phyloP scores from a whole-genome alignment of 768 basidiomycete genomes.

The Asterophora lycoperdoides region DNA sequence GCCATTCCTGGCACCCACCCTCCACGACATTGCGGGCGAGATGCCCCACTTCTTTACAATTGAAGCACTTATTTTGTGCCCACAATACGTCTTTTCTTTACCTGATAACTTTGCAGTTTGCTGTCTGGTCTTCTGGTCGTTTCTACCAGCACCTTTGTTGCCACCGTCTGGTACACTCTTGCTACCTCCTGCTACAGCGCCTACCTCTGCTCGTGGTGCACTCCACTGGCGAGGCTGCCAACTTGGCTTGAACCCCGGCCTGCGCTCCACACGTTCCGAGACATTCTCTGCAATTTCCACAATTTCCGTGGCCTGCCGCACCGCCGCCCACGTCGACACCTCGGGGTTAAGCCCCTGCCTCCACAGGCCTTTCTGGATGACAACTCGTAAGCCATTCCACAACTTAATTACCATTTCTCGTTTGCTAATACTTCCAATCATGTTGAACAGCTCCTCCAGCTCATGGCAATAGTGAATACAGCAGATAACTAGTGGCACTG shows the following conservation, averaged over 20 bases:
- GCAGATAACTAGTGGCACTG: too few relatives aligned
- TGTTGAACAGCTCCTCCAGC: constrained; percentile 28
- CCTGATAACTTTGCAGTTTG: too few relatives aligned
- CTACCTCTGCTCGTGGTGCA: too few relatives aligned
- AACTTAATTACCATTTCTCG: constrained; percentile 29
- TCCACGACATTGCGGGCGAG: background rate
- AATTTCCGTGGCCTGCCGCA: constrained; percentile 2
- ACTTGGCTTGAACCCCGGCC: too few relatives aligned
- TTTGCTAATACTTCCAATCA: constrained; percentile 28
- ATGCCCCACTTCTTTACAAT: background rate
- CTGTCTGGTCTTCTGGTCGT: too few relatives aligned
- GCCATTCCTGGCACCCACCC: background rate
- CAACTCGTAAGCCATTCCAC: constrained; percentile 17
- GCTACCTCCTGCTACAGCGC: too few relatives aligned
- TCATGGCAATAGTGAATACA: constrained; percentile 33
- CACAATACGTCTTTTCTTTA: too few relatives aligned
- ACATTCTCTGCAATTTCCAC: constrained; percentile 7
- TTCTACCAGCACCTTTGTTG: too few relatives aligned
- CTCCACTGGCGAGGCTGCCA: too few relatives aligned
- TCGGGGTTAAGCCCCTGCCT: constrained; percentile 8
- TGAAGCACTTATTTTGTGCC: background rate
- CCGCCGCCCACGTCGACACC: constrained; percentile 7
- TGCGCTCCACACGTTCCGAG: background rate
- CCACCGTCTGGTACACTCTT: too few relatives aligned
- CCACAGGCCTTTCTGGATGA: constrained; percentile 9